Evolutionary conservation across 192 early-diverging fungal species (phyloP).

Genomic region (Thamnidium elegans): DNA sequence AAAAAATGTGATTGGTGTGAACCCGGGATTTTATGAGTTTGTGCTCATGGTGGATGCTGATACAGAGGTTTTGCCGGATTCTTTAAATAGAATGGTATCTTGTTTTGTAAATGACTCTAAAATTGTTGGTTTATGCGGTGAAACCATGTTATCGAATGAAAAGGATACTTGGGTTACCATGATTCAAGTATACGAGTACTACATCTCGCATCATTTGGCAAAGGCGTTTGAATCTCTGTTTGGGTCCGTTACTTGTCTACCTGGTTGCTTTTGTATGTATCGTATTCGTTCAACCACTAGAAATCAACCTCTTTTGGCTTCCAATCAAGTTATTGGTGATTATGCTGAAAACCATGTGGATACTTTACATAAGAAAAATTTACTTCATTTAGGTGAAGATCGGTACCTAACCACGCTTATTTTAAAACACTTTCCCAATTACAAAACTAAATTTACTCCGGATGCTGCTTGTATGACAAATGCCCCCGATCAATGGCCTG

Average conservation of each 20-base stretch:
- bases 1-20: constrained; percentile 84
- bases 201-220: constrained; percentile 93
- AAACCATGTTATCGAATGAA: constrained; percentile 92
- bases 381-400: constrained; percentile 97
- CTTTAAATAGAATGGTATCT: constrained; percentile 84
- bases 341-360: constrained; percentile 94
- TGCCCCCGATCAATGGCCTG: constrained; percentile 90
- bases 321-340: constrained; percentile 85
- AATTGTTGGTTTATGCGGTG: constrained; percentile 94
- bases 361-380: constrained; percentile 98
- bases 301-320: constrained; percentile 85
- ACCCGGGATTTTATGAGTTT: constrained; percentile 80
- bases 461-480: constrained; percentile 91
- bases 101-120: constrained; percentile 69
- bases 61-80: constrained; percentile 78
- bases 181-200: constrained; percentile 99
- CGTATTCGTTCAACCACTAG: constrained; percentile 86
- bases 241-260: constrained; percentile 95
- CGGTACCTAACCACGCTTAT: constrained; percentile 94
- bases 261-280: constrained; percentile 99
- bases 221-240: constrained; percentile 98
- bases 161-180: constrained; percentile 92
- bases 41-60: constrained; percentile 78
- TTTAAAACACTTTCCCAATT: constrained; percentile 97
- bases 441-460: constrained; percentile 89